Percentiles rank a stretch among this genome's conserved stretches.
These are phyloP conservation scores for Lachancea dasiensis DNA, from an alignment of 805 yeast genomes.

Conservation along the genomic window DNA sequence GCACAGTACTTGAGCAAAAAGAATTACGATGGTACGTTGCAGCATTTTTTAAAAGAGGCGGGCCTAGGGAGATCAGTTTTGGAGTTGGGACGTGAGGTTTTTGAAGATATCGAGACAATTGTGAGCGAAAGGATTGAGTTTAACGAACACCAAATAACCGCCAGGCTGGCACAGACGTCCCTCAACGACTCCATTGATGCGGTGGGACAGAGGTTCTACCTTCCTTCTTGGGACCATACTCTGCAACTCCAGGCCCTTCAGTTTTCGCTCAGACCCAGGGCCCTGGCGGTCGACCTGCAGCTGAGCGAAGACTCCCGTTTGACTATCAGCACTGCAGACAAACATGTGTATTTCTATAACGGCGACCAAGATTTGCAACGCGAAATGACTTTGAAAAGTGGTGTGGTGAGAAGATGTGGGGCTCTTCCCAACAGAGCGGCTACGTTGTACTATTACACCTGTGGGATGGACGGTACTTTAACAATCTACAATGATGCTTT, in stretches of 20 bases:
- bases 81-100: conserved; percentile 4
- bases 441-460: conserved; percentile 12
- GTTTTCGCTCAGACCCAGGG: neutral
- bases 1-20: conserved; percentile 56
- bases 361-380: neutral
- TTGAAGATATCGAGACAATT: conserved; percentile 20
- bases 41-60: conserved; percentile 38
- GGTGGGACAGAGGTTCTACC: conserved; percentile 9
- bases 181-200: conserved; percentile 14
- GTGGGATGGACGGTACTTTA: conserved; percentile 25
- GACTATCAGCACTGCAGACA: conserved; percentile 2
- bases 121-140: conserved; percentile 26
- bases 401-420: conserved; percentile 24
- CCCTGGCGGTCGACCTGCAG: conserved; percentile 3
- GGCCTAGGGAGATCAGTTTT: conserved; percentile 11
- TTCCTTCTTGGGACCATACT: conserved; percentile 20
- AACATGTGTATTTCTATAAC: conserved; percentile 3
- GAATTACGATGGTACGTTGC: conserved; percentile 42
- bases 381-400: conserved; percentile 3
- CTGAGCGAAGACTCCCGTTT: conserved; percentile 1
- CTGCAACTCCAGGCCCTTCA: conserved; percentile 5
- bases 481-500: conserved; percentile 10
- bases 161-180: conserved; percentile 12
- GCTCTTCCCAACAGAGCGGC: neutral
- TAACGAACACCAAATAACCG: conserved; percentile 16